Evolutionary conservation across 768 basidiomycete species (phyloP), one percentile per base, ranked within the genome.

Genomic region (Lactarius sanguifluus): DNA sequence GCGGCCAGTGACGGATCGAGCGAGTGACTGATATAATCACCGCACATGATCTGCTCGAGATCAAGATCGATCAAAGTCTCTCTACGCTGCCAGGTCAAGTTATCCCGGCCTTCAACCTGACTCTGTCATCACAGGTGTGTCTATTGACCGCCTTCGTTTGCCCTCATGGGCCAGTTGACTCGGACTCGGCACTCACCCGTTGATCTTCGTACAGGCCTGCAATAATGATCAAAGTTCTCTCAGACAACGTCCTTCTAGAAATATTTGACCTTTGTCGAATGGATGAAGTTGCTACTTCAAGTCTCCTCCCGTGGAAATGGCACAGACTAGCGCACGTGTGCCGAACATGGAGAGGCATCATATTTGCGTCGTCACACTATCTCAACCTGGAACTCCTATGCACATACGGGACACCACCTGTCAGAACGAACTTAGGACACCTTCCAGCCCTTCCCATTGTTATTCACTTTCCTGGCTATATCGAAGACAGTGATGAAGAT

Each of bases 361-460:
- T 52, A 25, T 52, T 52, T 23, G 25, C 13, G 5, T 52, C 50
- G 13, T 15, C 23, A 15, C 23, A 25, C 13, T n/a, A 9, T 52
- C 50, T 52, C 50, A 52, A 52, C 6, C 50, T 52, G 13, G 50
- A 52, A 52, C 50, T 52, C 50, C 50, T 52, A 2, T 52, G 50
- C n/a, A 52, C 50, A 52, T 9, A 52, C 25, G 25, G 50, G 50
- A 52, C 50, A 16, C 50, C 50, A 15, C 50, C 50, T 7, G 25
- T 52, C 50, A 25, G 50, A 25, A 25, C 25, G 16, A 52, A 25
- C 13, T 5, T 52, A 52, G 23, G 25, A 25, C 2, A 25, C 50
- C 50, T 52, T 15, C 50, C 50, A 3, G 25, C 13, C 23, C 23
- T 52, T 52, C 50, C 50, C 25, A 25, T 23, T 2, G 50, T 28